Percentiles rank a stretch among this genome's conserved stretches.
Conservation (phyloP, 371 early-diverging fungal genomes). For the Actinomortierella ambigua region DNA sequence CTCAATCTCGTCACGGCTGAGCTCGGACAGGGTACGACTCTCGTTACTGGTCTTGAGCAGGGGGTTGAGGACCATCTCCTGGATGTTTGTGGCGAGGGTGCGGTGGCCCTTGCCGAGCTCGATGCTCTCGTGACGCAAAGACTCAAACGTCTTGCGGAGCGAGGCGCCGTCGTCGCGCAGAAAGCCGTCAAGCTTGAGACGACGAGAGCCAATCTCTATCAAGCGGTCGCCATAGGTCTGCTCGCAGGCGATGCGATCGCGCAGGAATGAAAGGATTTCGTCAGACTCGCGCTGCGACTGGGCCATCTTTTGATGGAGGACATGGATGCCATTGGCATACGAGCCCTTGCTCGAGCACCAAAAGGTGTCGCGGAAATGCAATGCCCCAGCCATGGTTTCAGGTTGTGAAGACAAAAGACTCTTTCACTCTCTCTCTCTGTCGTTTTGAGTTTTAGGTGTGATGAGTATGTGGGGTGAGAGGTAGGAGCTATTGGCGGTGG, state of each 20-base stretch:
- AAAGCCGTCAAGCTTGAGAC: conserved; percentile 59
- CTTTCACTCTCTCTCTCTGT: too few relatives aligned
- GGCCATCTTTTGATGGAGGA: conserved; percentile 70
- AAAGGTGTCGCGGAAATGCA: conserved; percentile 37
- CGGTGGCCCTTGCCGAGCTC: conserved; percentile 64
- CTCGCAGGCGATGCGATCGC: conserved; percentile 70
- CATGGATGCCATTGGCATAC: conserved; percentile 54
- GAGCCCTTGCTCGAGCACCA: conserved; percentile 47
- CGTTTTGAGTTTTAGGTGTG: too few relatives aligned
- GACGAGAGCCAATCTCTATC: conserved; percentile 57
- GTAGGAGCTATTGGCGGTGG: too few relatives aligned
- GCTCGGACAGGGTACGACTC: conserved; percentile 56
- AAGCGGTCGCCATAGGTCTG: conserved; percentile 64
- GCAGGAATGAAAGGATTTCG: conserved; percentile 69
- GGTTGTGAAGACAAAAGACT: too few relatives aligned
- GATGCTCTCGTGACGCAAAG: conserved; percentile 62
- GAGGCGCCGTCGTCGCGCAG: conserved; percentile 78
- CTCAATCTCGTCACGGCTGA: conserved; percentile 67
- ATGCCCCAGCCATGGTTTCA: too few relatives aligned
- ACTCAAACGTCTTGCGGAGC: conserved; percentile 66
- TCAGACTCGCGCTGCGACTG: conserved; percentile 76
- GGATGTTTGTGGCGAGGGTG: conserved; percentile 57
- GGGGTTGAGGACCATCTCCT: conserved; percentile 63
- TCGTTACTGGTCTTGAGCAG: conserved; percentile 63
- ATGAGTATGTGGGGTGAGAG: too few relatives aligned